A percentile compares a stretch with the other conserved stretches of the same genome.
These are phyloP conservation scores for Ramularia endophylla DNA, from an alignment of 2,329 filamentous ascomycete species.

Conservation along the genomic window DNA sequence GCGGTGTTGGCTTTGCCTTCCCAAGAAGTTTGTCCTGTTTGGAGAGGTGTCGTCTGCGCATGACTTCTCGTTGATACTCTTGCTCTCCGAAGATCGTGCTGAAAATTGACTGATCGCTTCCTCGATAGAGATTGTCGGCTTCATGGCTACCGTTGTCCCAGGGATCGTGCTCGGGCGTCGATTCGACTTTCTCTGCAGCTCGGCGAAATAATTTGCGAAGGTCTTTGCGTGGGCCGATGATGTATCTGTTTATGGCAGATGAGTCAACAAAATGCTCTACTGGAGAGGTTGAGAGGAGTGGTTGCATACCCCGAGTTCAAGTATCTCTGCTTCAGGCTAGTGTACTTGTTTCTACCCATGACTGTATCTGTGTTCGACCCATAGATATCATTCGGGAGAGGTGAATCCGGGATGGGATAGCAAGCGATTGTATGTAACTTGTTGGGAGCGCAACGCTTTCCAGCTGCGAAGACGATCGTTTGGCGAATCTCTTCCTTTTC, in stretches of 20 bases:
- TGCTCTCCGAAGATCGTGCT: slow-evolving; percentile 26
- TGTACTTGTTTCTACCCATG: slow-evolving; percentile 34
- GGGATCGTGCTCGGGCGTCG: slow-evolving; percentile 12
- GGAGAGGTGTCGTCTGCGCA: slow-evolving; percentile 18
- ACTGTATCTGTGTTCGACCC: slow-evolving; percentile 24
- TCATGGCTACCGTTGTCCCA: slow-evolving; percentile 23
- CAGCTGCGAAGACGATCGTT: slow-evolving; percentile 51
- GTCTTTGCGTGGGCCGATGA: slow-evolving; percentile 22
- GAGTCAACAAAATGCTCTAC: neutral
- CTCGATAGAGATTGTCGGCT: slow-evolving; percentile 22
- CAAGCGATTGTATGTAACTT: slow-evolving; percentile 43
- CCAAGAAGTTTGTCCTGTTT: slow-evolving; percentile 7
- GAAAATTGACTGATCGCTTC: slow-evolving; percentile 24
- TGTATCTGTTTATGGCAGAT: slow-evolving; percentile 6
- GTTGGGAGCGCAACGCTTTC: slow-evolving; percentile 47
- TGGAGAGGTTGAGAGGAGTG: no score
- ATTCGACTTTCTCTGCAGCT: slow-evolving; percentile 19
- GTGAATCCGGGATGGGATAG: slow-evolving; percentile 46
- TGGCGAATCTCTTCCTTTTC: slow-evolving; percentile 30
- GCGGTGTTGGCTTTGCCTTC: slow-evolving; percentile 8
- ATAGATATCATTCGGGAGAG: slow-evolving; percentile 45
- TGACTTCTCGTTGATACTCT: slow-evolving; percentile 26
- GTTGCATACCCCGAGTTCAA: slow-evolving; percentile 22
- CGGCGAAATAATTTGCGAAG: slow-evolving; percentile 21
- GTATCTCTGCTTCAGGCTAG: slow-evolving; percentile 21